A percentile compares a stretch with the other conserved stretches of the same genome.
phyloP scores from a whole-genome alignment of 2,329 filamentous ascomycete genomes.

The Hypoxylon sp. region DNA sequence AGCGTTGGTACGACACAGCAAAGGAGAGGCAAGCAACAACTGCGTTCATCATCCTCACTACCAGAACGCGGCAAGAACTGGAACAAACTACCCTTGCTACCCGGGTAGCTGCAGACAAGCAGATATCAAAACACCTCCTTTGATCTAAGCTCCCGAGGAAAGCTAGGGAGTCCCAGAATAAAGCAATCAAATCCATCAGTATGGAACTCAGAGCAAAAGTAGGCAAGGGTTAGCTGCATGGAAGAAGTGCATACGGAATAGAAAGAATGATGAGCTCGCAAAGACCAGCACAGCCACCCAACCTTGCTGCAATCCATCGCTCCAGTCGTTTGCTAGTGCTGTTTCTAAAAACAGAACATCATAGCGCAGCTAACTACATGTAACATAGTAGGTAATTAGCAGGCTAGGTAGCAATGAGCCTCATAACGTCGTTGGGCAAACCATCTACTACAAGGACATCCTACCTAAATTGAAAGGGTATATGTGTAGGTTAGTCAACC shows the following conservation, averaged over 20 bases:
- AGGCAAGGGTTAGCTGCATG: conserved; percentile 20
- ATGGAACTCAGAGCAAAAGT: background rate
- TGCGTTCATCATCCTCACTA: background rate
- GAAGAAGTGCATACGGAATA: conserved; percentile 4
- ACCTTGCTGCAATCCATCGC: conserved; percentile 15
- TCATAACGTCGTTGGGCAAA: conserved; percentile 7
- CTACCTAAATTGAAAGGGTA: background rate
- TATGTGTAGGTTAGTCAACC: background rate
- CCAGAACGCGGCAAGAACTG: background rate
- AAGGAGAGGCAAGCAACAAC: background rate
- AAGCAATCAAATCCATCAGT: conserved; percentile 3
- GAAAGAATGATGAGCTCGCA: conserved; percentile 11
- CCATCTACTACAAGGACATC: background rate
- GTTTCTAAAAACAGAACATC: conserved; percentile 37
- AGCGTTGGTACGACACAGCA: conserved; percentile 2
- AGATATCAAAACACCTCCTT: background rate
- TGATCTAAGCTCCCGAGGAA: conserved; percentile 1
- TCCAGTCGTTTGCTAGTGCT: conserved; percentile 14
- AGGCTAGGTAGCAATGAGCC: conserved; percentile 5
- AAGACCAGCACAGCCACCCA: conserved; percentile 23
- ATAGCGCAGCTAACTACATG: background rate
- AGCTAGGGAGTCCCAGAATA: background rate
- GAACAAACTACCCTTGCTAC: conserved; percentile 3
- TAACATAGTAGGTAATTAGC: background rate
- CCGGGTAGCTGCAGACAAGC: conserved; percentile 4